Evolutionary conservation across 2,329 filamentous ascomycete genomes (phyloP), one percentile per base, ranked within the genome.

Genomic region (Lasiodiplodia sp.): DNA sequence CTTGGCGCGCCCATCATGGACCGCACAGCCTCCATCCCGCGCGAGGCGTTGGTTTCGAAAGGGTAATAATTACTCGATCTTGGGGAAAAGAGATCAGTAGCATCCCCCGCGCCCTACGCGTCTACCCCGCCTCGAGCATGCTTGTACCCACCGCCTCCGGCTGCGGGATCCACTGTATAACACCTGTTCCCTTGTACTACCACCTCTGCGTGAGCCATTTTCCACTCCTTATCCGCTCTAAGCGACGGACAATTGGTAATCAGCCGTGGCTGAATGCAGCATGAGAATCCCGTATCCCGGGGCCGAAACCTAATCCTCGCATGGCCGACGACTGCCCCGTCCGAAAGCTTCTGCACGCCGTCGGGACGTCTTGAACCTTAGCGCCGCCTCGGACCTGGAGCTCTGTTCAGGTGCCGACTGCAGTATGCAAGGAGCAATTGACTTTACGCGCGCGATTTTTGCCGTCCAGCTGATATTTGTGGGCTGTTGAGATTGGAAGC

Each of bases 51-150:
- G 31, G 31, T 64, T 64, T 64, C 28, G 40, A 62, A 47, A 23
- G 57, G 57, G 57, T 62, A 62, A 62, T 62, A 14, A 38, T 64
- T 64, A 64, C 60, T 64, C 60, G 60, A 64, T 64, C 8, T 34
- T 34, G 31, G n/a, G 28, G 4, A 3, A 51, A 64, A 40, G 28
- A 38, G 60, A 64, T 53, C 60, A 64, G 47, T 64, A 38, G 31
- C 47, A 64, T 53, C 16, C 38, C 21, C 21, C 58, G 44, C 37
- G 47, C 47, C 58, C 58, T 2, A 7, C 23, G 40, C 25, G 23
- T 31, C 25, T 64, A 64, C 60, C 60, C 60, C 60, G 60, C 60
- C 51, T 28, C 60, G 7, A 58, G 34, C n/a, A 21, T 23, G 31
- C 55, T 23, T 23, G 31, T 34, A 21, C 40, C 18, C 40, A 34